Evolutionary conservation across 2,329 filamentous ascomycete genomes (phyloP).

Genomic region (Xylaria sp.): DNA sequence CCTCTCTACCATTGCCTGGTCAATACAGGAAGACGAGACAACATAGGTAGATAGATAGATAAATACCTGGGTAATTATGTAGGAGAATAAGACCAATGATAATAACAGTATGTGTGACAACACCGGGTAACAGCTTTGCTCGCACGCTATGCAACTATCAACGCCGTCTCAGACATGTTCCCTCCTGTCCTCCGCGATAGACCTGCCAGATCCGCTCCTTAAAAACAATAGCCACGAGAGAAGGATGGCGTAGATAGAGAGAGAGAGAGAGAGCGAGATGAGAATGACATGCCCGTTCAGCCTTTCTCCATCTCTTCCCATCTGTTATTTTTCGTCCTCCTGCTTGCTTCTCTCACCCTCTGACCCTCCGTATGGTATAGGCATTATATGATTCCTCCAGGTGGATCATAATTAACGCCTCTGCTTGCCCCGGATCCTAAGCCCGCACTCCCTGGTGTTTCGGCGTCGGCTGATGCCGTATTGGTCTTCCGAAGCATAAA

Average conservation of each 20-base stretch:
- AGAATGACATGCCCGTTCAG: not conserved
- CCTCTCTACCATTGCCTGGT: constrained; percentile 13
- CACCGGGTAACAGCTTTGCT: constrained; percentile 32
- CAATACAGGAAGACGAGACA: constrained; percentile 25
- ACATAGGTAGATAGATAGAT: constrained; percentile 3
- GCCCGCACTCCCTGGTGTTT: constrained; percentile 65
- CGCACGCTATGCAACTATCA: constrained; percentile 41
- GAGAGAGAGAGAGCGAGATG: not conserved
- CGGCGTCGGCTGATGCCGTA: constrained; percentile 61
- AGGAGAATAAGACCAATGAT: constrained; percentile 28
- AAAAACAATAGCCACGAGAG: constrained; percentile 8
- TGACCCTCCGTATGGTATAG: not conserved
- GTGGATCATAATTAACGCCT: constrained; percentile 65
- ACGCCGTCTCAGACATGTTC: constrained; percentile 29
- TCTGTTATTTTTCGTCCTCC: not conserved
- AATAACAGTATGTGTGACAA: constrained; percentile 22
- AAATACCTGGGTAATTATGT: constrained; percentile 32
- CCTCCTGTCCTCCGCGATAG: constrained; percentile 2
- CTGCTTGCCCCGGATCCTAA: constrained; percentile 57
- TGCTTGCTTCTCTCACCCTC: not conserved
- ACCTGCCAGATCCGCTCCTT: not conserved
- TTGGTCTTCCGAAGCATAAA: constrained; percentile 89
- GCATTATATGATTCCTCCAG: constrained; percentile 67
- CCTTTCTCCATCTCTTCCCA: not conserved
- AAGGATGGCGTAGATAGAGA: not conserved